Conservation (phyloP, 306 rosid species). For the Cucurbita ficifolia region DNA sequence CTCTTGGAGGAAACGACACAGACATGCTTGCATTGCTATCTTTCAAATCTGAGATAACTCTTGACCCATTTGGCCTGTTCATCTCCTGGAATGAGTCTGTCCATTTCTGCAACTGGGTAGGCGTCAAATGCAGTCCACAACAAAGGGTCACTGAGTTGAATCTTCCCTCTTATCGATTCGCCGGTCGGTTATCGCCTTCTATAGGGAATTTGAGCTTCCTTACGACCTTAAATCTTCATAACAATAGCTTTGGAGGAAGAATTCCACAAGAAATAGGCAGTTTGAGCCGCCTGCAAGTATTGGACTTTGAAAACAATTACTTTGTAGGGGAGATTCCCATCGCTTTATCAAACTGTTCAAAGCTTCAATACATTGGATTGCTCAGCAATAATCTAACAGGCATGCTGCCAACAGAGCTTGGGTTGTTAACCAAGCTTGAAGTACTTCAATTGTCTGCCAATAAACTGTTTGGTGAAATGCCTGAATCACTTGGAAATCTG, state of each 20-base stretch:
- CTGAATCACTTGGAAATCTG: constrained; percentile 11
- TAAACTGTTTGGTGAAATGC: constrained; percentile 9
- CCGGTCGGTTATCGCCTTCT: constrained; percentile 7
- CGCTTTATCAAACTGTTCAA: constrained; percentile 6
- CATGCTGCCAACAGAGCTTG: not conserved
- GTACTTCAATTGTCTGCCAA: not conserved
- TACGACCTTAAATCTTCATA: not conserved
- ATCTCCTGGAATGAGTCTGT: constrained; percentile 16
- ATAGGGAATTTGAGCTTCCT: constrained; percentile 18
- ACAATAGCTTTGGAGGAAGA: constrained; percentile 2
- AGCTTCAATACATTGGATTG: not conserved
- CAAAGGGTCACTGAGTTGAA: constrained; percentile 5
- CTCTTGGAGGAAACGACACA: not conserved
- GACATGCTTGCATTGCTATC: constrained; percentile 12
- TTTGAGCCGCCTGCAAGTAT: not conserved
- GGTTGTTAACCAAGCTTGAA: not conserved
- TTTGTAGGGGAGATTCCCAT: constrained; percentile 11
- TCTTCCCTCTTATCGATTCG: not conserved
- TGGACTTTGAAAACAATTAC: not conserved
- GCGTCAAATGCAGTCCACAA: constrained; percentile 8
- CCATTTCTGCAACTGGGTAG: constrained; percentile 15
- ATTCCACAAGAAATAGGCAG: constrained; percentile 14
- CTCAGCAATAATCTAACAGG: not conserved
- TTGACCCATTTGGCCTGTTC: constrained; percentile 1
- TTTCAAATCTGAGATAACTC: constrained; percentile 7